A percentile compares a stretch with the other conserved stretches of the same genome.
phyloP scores from a whole-genome alignment of 495 filamentous ascomycete genomes.

The Trichoderma parareesei region DNA sequence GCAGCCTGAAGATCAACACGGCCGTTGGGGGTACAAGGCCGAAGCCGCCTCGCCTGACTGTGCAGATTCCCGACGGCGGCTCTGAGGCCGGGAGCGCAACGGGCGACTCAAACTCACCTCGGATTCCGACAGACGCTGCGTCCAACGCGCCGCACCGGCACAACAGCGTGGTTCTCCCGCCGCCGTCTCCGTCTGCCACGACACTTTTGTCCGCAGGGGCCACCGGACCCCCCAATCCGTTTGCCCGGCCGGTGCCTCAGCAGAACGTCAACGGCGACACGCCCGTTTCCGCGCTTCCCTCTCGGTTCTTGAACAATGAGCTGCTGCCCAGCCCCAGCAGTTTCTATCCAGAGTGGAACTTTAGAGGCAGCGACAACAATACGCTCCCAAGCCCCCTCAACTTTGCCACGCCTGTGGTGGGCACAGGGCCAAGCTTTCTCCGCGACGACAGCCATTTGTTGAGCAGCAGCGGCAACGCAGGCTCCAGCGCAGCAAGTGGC shows the following conservation, averaged over 20 bases:
- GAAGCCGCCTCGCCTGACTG: slow-evolving; percentile 54
- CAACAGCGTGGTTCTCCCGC: slow-evolving; percentile 70
- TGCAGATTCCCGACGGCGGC: slow-evolving; percentile 88
- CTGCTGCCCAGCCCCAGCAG: slow-evolving; percentile 79
- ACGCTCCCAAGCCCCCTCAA: slow-evolving; percentile 86
- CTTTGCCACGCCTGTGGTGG: slow-evolving; percentile 78
- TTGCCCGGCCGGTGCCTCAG: slow-evolving; percentile 70
- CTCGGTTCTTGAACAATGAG: slow-evolving; percentile 76
- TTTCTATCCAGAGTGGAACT: slow-evolving; percentile 89
- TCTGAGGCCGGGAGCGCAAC: slow-evolving; percentile 76
- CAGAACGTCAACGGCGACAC: slow-evolving; percentile 77
- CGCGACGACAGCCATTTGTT: slow-evolving; percentile 36
- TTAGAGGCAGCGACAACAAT: slow-evolving; percentile 59
- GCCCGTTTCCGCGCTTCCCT: slow-evolving; percentile 93
- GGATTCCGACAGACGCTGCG: slow-evolving; percentile 50
- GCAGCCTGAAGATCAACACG: slow-evolving; percentile 45
- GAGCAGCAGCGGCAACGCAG: background rate
- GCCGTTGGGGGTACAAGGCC: slow-evolving; percentile 60
- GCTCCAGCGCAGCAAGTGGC: background rate
- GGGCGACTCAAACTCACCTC: slow-evolving; percentile 62
- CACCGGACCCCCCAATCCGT: slow-evolving; percentile 88
- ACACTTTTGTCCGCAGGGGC: slow-evolving; percentile 87
- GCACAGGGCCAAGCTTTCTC: slow-evolving; percentile 60
- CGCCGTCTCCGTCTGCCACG: slow-evolving; percentile 76
- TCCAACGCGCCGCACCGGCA: slow-evolving; percentile 36